A percentile compares a stretch with the other conserved stretches of the same genome.
phyloP scores from a whole-genome alignment of 2,329 filamentous ascomycete genomes.

The Paraphoma chrysanthemicola region DNA sequence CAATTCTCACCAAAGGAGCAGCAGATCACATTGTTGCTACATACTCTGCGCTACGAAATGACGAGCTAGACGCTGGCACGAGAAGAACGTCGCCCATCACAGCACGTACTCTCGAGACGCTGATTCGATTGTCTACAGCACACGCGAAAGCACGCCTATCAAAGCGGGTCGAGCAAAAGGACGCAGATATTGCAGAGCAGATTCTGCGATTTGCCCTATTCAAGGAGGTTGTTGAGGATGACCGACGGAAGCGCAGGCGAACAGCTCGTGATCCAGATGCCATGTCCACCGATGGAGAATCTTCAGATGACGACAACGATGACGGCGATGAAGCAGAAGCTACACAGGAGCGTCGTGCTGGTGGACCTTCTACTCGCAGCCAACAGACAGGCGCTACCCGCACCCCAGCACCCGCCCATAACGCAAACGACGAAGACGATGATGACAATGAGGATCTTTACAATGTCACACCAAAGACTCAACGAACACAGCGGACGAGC shows the following conservation, averaged over 20 bases:
- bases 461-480: slow-evolving; percentile 57
- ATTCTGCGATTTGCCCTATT: slow-evolving; percentile 95
- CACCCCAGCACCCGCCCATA: slow-evolving; percentile 46
- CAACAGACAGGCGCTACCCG: slow-evolving; percentile 30
- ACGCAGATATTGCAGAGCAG: slow-evolving; percentile 84
- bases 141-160: slow-evolving; percentile 93
- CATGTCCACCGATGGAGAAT: slow-evolving; percentile 64
- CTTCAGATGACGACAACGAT: slow-evolving; percentile 64
- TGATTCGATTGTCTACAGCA: slow-evolving; percentile 96
- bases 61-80: slow-evolving; percentile 93
- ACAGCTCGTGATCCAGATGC: slow-evolving; percentile 67
- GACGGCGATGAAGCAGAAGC: slow-evolving; percentile 57
- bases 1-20: slow-evolving; percentile 86
- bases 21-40: slow-evolving; percentile 90
- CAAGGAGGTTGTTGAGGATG: slow-evolving; percentile 85
- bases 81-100: slow-evolving; percentile 94
- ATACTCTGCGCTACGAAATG: slow-evolving; percentile 92
- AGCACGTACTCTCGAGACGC: slow-evolving; percentile 92
- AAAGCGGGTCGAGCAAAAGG: slow-evolving; percentile 84
- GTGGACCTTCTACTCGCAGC: slow-evolving; percentile 46
- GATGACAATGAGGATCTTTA: slow-evolving; percentile 65
- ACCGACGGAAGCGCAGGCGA: slow-evolving; percentile 83
- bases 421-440: slow-evolving; percentile 54
- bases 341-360: slow-evolving; percentile 44
- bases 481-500: slow-evolving; percentile 54